Base-by-base conservation (phyloP, 495 filamentous ascomycete genomes). In the Hyaloscypha finlandica region DNA sequence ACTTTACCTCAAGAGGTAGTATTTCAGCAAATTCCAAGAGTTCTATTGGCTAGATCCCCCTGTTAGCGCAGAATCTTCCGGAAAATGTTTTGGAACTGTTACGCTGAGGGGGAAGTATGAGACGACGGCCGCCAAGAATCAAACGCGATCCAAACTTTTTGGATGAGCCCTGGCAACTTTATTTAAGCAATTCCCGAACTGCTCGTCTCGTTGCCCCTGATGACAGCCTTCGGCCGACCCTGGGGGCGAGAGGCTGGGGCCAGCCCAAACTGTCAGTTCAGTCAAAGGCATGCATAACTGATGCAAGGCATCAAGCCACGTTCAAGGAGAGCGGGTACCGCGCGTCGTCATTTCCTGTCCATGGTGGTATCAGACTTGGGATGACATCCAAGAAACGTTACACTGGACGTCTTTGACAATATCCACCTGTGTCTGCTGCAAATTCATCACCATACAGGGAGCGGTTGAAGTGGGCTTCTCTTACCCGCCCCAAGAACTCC, bases 81-180 rank as follows among this genome's bases (percentile, higher is more conserved):
- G n/a, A n/a, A n/a, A n/a, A n/a, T n/a, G n/a, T n/a, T n/a, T n/a
- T n/a, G n/a, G n/a, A n/a, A n/a, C n/a, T n/a, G n/a, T n/a, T n/a
- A n/a, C n/a, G n/a, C n/a, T n/a, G n/a, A n/a, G n/a, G n/a, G n/a
- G n/a, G n/a, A n/a, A n/a, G n/a, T n/a, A 16, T 59, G 56, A 59
- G 56, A 59, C 56, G 31, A 32, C 19, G 31, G 31, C 56, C 39
- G 56, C 32, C 9, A 8, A 3, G 25, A 37, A 59, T 37, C 56
- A 59, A 59, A 59, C 56, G 32, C 32, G 31, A 8, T 20, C 29
- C 29, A 8, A 33, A 29, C 56, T 59, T 59, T 59, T 59, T 37
- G 29, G 56, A 31, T 9, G 19, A 59, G 16, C 4, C 16, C 14
- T 48, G 42, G 16, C 42, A 48, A 48, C 42, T 3, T 48, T 48